phyloP scores from a whole-genome alignment of 2,329 filamentous ascomycete genomes.

The Talaromyces sp. region DNA sequence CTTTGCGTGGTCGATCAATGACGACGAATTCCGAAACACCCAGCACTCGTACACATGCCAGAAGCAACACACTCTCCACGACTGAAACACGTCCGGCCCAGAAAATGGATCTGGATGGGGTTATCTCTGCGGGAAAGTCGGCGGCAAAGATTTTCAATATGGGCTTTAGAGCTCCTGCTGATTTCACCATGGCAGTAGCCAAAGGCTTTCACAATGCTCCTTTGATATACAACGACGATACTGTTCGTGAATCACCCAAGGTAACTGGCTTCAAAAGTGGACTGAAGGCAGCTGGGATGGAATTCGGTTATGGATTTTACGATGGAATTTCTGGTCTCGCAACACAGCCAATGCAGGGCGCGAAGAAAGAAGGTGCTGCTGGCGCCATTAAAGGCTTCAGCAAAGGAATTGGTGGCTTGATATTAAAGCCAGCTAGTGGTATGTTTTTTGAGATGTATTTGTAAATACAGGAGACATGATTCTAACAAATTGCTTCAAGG shows the following conservation, averaged over 20 bases:
- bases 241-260: constrained; percentile 69
- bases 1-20: background rate
- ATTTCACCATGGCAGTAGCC: constrained; percentile 75
- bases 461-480: background rate
- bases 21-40: background rate
- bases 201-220: constrained; percentile 87
- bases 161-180: constrained; percentile 75
- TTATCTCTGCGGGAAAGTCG: constrained; percentile 48
- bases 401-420: constrained; percentile 74
- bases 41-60: background rate
- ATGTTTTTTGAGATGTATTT: constrained; percentile 23
- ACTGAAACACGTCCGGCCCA: constrained; percentile 29
- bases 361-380: constrained; percentile 57
- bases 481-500: constrained; percentile 30
- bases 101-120: constrained; percentile 31
- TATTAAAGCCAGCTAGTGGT: constrained; percentile 78
- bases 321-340: constrained; percentile 77
- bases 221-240: constrained; percentile 77
- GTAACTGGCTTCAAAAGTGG: constrained; percentile 74
- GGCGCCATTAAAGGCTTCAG: constrained; percentile 76
- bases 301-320: constrained; percentile 70
- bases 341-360: constrained; percentile 68
- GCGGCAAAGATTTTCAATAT: constrained; percentile 68
- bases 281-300: constrained; percentile 69
- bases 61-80: background rate